phyloP scores from a whole-genome alignment of 306 rosid species.

The Lablab purpureus region DNA sequence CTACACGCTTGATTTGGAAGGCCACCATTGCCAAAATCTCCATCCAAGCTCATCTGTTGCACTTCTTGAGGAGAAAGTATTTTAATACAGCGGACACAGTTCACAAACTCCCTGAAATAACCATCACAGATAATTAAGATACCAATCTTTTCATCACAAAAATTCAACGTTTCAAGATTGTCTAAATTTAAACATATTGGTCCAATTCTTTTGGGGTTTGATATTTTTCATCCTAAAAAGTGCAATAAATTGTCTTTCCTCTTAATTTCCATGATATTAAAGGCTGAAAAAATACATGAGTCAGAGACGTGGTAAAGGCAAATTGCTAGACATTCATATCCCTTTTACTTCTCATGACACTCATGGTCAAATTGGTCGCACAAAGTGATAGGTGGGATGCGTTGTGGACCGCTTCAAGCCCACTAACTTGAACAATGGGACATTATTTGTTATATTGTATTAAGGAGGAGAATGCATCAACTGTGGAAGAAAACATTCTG shows the following conservation, averaged over 20 bases:
- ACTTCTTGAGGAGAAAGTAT: slow-evolving; percentile 97
- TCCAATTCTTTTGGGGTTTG: slow-evolving; percentile 3
- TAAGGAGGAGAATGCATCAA: neutral
- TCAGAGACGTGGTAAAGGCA: neutral
- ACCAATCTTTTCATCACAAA: slow-evolving; percentile 1
- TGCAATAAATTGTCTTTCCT: slow-evolving; percentile 2
- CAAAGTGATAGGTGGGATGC: neutral
- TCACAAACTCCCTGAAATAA: slow-evolving; percentile 85
- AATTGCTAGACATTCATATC: neutral
- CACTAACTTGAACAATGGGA: slow-evolving; percentile 2
- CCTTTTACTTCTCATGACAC: neutral
- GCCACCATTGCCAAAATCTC: slow-evolving; percentile 76
- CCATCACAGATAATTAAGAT: slow-evolving; percentile 35
- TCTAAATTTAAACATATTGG: slow-evolving; percentile 29
- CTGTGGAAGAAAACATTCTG: neutral
- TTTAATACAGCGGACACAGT: slow-evolving; percentile 89
- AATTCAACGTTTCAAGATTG: neutral
- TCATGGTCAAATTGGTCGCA: neutral
- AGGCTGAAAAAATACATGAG: neutral
- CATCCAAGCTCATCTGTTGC: slow-evolving; percentile 95
- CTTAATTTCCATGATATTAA: slow-evolving; percentile 7
- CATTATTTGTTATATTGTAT: slow-evolving; percentile 4
- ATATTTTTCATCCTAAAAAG: neutral
- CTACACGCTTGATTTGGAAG: slow-evolving; percentile 94
- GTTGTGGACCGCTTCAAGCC: neutral